A percentile compares a stretch with the other conserved stretches of the same genome.
These are phyloP conservation scores for Pythium sp. DNA, from an alignment of 352 stramenopile genomes.

Conservation along the genomic window DNA sequence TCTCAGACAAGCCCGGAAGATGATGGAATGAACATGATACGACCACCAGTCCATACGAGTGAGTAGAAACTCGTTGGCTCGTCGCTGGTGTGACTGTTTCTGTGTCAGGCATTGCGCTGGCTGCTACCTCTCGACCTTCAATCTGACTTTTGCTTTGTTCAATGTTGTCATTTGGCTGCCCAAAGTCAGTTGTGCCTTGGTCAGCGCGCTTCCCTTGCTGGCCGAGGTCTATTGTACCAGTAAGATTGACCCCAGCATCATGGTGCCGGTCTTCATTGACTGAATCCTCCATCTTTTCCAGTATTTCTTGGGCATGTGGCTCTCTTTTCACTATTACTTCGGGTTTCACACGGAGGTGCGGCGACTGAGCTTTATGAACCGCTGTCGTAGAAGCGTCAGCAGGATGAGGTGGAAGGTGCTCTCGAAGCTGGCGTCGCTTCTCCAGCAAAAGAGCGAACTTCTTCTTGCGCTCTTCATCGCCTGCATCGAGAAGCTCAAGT, in stretches of 20 bases:
- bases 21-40: conserved; percentile 57
- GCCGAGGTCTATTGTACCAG: background rate
- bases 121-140: background rate
- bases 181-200: no score
- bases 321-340: background rate
- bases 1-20: conserved; percentile 48
- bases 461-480: conserved; percentile 45
- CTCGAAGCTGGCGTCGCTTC: conserved; percentile 33
- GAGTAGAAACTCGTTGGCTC: background rate
- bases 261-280: no score
- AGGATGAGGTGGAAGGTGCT: conserved; percentile 18
- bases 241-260: background rate
- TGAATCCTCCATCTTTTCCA: background rate
- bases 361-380: conserved; percentile 4
- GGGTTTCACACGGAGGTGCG: background rate
- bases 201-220: no score
- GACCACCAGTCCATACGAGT: conserved; percentile 47
- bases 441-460: conserved; percentile 40
- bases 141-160: background rate
- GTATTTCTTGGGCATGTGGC: background rate
- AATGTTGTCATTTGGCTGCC: background rate
- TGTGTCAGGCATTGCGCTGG: background rate
- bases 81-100: background rate
- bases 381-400: conserved; percentile 1
- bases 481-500: conserved; percentile 14